Percentiles rank a stretch among this genome's conserved stretches.
phyloP scores from a whole-genome alignment of 768 basidiomycete species.

The Dendrothele bispora region DNA sequence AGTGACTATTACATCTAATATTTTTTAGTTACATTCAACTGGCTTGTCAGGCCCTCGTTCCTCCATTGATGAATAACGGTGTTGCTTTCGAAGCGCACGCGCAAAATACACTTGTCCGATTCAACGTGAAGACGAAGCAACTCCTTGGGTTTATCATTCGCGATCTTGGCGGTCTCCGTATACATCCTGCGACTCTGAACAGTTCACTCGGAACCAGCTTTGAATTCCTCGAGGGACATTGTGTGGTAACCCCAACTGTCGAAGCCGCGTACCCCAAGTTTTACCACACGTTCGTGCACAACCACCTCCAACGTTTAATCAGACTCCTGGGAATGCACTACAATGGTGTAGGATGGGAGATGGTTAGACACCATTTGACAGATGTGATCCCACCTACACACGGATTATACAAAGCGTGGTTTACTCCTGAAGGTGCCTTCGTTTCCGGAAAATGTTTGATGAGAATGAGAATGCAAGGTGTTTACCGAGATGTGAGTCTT shows the following conservation, averaged over 20 bases:
- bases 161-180: conserved; percentile 57
- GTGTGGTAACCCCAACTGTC: conserved; percentile 44
- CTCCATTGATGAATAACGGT: conserved; percentile 51
- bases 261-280: conserved; percentile 57
- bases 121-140: conserved; percentile 40
- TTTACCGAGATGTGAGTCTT: conserved; percentile 51
- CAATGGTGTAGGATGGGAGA: conserved; percentile 51
- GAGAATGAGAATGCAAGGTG: conserved; percentile 57
- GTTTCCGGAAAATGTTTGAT: conserved; percentile 57
- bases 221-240: conserved; percentile 53
- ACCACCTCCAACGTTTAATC: conserved; percentile 57
- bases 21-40: conserved; percentile 45
- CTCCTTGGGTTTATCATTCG: conserved; percentile 53
- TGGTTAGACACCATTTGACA: conserved; percentile 46
- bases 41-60: conserved; percentile 52
- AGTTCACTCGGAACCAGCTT: conserved; percentile 50
- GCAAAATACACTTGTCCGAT: conserved; percentile 53
- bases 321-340: conserved; percentile 52
- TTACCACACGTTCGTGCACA: conserved; percentile 61
- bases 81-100: conserved; percentile 65
- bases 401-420: conserved; percentile 47
- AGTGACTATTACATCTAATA: not conserved
- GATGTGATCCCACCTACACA: conserved; percentile 44
- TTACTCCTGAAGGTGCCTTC: conserved; percentile 35
- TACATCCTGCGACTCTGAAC: conserved; percentile 49